Base-by-base conservation (phyloP, 2,329 filamentous ascomycete species). In the Emydomyces testavorans region DNA sequence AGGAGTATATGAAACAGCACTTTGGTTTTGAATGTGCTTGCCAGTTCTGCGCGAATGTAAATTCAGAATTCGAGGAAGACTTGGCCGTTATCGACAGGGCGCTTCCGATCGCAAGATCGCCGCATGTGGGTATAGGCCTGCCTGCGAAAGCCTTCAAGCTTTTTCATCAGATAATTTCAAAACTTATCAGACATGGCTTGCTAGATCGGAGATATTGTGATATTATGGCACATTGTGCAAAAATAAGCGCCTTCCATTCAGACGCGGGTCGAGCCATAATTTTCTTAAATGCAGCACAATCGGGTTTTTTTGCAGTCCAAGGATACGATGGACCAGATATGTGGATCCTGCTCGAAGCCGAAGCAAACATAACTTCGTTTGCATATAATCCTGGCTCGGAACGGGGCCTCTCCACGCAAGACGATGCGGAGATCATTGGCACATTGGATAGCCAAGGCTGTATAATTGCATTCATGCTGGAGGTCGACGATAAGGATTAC, bases 11-110 rank as follows among this genome's bases (percentile, higher is more conserved):
- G 10, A 32, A 37, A n/a, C 24, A 45, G 1, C 38, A 45, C 2
- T 58, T 53, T 42, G 53, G 49, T 0, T 64, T 61, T 45, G 31
- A 52, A 2, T 64, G 61, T 42, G 31, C 21, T 11, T 64, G 62
- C 50, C 32, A 51, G 2, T 21, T 29, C 3, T 64, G 61, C 45
- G 18, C 43, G 34, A 10, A 38, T 2, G 52, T 50, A 7, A 44
- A 45, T 2, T 13, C 13, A 4, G 10, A 24, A 2, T 21, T 54
- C 2, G 59, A 61, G 21, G 24, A 43, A 6, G 39, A 45, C 0
- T 41, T 60, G n/a, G 37, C 40, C 6, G 18, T 49, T 6, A 42
- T 48, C 2, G 45, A 49, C 15, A 23, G 43, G 21, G 37, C 46
- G 4, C 29, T 55, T 26, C 51, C 53, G 3, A 18, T 21, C 1